Evolutionary conservation across 202 grass and related monocot genomes (phyloP), one percentile per base, ranked within the genome.

Genomic region (Panicum hallii): DNA sequence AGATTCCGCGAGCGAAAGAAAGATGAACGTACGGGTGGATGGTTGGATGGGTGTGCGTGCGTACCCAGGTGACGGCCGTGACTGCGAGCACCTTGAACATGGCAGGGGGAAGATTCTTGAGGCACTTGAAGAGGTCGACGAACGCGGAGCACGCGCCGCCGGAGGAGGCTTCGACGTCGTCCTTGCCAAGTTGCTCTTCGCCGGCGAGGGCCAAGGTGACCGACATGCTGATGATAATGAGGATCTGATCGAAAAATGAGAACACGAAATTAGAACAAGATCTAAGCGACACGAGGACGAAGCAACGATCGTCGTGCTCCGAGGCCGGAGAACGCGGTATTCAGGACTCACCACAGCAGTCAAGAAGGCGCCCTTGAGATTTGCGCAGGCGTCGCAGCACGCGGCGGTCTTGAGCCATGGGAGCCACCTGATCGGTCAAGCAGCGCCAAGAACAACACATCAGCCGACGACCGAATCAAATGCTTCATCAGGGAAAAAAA

Each of bases 41-140:
- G 32, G 4, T 10, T 9, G 19, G 12, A 22, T 16, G 47, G 49
- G 1, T 47, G 9, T 1, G 9, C 4, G 1, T 22, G 13, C 77
- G 42, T 93, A 95, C 95, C 93, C 95, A 98, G 58, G 93, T 98
- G 36, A 98, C 44, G 61, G 66, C 87, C 5, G 95, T 98, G 77
- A 95, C 89, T 50, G 91, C 83, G 68, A 98, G 93, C 50, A 98
- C 89, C 56, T 83, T 90, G 80, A 66, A 76, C 95, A 98, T 95
- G 85, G 91, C 10, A 16, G 89, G 85, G 43, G 95, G 91, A 5
- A 98, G 86, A 80, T 92, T 93, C 89, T 60, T 95, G 53, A 98
- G 80, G 82, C 87, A 88, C 72, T 34, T 87, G 77, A 93, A 88
- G 54, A 93, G 78, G 11, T 83, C 85, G 20, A 40, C 11, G 67